Percentiles rank a stretch among this genome's conserved stretches.
Conservation (phyloP, 2,329 filamentous ascomycete genomes). For the Apiospora kogelbergensis region DNA sequence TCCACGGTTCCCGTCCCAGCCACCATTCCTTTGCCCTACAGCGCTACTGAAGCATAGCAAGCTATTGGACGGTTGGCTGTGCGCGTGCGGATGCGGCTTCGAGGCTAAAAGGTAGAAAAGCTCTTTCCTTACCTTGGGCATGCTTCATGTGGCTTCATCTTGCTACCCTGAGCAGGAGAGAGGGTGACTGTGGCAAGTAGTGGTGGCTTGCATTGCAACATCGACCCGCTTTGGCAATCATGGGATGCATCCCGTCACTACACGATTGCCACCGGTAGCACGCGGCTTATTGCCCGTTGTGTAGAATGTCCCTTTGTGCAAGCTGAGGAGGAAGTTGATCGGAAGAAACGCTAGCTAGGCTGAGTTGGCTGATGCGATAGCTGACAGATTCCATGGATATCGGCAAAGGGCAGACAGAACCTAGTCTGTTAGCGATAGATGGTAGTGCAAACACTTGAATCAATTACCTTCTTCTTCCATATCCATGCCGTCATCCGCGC, state of each 20-base stretch:
- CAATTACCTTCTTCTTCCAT: neutral
- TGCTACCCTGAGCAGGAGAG: neutral
- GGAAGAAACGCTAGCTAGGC: neutral
- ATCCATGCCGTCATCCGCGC: conserved; percentile 3
- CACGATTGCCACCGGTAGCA: neutral
- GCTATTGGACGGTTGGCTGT: neutral
- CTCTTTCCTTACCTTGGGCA: neutral
- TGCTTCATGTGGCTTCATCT: neutral
- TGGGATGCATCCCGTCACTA: neutral
- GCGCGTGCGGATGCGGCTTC: neutral
- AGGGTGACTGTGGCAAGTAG: neutral
- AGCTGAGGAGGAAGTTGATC: neutral
- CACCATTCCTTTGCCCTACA: neutral
- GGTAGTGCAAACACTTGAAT: neutral
- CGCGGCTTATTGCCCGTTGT: neutral
- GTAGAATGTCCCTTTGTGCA: neutral
- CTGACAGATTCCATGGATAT: neutral
- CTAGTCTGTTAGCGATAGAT: neutral
- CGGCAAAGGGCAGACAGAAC: neutral
- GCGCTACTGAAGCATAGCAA: neutral
- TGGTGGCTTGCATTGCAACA: neutral
- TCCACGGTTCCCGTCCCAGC: neutral
- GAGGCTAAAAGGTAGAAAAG: neutral
- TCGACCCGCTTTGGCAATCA: neutral
- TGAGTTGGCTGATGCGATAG: neutral